phyloP scores from a whole-genome alignment of 768 basidiomycete species.

The Lentinula aciculospora region DNA sequence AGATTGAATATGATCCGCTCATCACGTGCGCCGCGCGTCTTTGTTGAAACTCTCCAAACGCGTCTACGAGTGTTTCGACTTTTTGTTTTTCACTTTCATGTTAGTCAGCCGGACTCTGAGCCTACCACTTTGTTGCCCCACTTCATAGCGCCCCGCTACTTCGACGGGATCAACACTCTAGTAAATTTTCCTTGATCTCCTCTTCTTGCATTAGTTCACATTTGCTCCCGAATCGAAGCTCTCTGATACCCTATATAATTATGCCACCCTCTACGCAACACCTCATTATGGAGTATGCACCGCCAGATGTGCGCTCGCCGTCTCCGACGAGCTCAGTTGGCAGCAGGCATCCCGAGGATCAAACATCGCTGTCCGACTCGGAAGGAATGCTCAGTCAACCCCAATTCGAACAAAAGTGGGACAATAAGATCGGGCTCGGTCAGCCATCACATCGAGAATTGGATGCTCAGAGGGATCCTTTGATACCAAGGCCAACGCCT shows the following conservation, averaged over 20 bases:
- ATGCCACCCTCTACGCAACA: background rate
- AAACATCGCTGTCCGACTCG: conserved; percentile 39
- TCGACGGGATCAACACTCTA: no score
- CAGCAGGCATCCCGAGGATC: conserved; percentile 38
- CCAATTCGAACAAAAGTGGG: conserved; percentile 38
- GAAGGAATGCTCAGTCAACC: conserved; percentile 30
- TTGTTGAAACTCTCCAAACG: background rate
- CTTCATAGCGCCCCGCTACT: no score
- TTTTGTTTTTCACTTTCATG: background rate
- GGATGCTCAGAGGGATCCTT: conserved; percentile 30
- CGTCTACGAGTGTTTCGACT: background rate
- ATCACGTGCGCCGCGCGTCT: background rate
- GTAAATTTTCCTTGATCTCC: background rate
- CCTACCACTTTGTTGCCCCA: background rate
- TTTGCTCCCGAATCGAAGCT: background rate
- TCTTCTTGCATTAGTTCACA: background rate
- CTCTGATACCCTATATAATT: no score
- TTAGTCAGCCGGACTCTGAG: background rate
- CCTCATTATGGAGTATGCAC: conserved; percentile 34
- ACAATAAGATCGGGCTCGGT: conserved; percentile 30
- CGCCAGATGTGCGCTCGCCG: conserved; percentile 38
- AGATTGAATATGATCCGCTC: no score
- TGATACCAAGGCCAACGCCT: conserved; percentile 24
- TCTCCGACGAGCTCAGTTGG: conserved; percentile 51
- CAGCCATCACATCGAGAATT: conserved; percentile 34